Base-by-base conservation (phyloP, 1,284 basidiomycete species). In the Boletellus sp. region DNA sequence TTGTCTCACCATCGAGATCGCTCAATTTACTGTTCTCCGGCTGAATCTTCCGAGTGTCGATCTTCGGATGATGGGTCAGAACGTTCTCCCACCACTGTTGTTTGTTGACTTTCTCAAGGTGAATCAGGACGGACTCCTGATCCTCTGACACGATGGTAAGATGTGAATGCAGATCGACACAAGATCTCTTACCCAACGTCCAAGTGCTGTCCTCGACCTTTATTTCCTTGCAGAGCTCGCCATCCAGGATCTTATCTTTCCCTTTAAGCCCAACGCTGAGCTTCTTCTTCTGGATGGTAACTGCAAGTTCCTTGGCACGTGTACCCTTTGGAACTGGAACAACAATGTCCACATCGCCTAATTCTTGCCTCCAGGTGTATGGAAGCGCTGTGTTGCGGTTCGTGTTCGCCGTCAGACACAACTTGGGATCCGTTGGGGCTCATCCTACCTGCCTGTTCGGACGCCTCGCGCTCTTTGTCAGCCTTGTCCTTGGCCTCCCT, bases 21-120 rank as follows among this genome's bases (percentile, higher is more conserved):
- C 93, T 91, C 50, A 99, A 78, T 68, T 97, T 97, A 63, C 94
- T 95, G 68, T 97, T 96, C 63, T 91, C 86, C 0, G 97, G 97
- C 59, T 90, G 86, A 61, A 99, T 97, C 77, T 98, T 98, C 47
- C 82, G 90, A 12, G 95, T 98, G 68, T 99, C 92, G 75, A 99
- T 90, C 78, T 94, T 97, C 11, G 97, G 94, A 64, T 97, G 93
- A 65, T 95, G 91, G 2, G 88, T 90, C 53, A 99, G 76, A 55
- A 99, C 90, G 67, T 98, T 94, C 67, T 93, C 91, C 97, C 97
- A 99, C 97, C 97, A 99, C 51, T 91, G 84, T 70, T 88, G 83
- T 60, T 86, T 73, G 71, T 93, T 92, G 50, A 89, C 62, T 70
- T 97, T 97, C 69, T 97, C 93, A 35, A 97, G 79, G 64, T 93